phyloP scores from a whole-genome alignment of 805 yeast species.

The Schwanniomyces pseudopolymorphus region DNA sequence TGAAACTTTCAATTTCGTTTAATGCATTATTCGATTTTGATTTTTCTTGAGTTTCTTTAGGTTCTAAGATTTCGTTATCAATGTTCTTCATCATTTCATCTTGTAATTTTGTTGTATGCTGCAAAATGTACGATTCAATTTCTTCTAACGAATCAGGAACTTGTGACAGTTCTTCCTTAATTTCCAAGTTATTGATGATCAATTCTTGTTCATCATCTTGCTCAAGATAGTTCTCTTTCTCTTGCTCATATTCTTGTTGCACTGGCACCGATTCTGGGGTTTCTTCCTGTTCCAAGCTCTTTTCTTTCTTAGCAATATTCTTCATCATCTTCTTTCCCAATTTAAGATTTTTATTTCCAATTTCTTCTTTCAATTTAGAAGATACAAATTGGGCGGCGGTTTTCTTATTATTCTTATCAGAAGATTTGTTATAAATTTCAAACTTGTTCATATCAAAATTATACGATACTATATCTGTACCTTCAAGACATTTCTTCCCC shows the following conservation, averaged over 20 bases:
- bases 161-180: background rate
- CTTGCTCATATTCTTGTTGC: too few species aligned
- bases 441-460: background rate
- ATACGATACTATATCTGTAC: conserved; percentile 4
- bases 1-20: conserved; percentile 36
- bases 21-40: conserved; percentile 14
- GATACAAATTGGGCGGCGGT: too few species aligned
- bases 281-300: too few species aligned
- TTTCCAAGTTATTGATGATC: background rate
- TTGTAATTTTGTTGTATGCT: conserved; percentile 30
- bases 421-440: background rate
- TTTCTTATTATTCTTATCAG: background rate
- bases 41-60: background rate
- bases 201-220: background rate
- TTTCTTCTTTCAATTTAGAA: too few species aligned
- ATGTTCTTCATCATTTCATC: conserved; percentile 1
- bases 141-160: conserved; percentile 33
- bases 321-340: background rate
- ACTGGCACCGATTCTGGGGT: too few species aligned
- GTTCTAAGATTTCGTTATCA: background rate
- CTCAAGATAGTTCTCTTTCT: too few species aligned
- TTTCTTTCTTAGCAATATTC: background rate
- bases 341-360: too few species aligned
- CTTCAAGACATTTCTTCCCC: conserved; percentile 20
- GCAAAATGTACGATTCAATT: conserved; percentile 34